These are phyloP conservation scores for Carex scoparia DNA, from an alignment of 176 grass and related monocot species.

Conservation along the genomic window DNA sequence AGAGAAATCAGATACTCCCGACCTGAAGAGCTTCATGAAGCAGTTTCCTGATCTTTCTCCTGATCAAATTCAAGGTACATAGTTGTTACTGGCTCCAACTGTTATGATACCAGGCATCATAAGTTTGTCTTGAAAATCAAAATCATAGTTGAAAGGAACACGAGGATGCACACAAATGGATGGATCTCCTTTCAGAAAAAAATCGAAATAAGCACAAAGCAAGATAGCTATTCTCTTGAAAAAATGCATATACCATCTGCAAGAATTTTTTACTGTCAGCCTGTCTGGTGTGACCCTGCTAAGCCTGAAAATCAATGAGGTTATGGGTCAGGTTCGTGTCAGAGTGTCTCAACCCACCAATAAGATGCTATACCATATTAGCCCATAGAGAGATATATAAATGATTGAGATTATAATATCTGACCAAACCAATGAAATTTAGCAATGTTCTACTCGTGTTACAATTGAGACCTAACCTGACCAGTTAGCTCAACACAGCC, in stretches of 20 bases:
- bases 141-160: neutral
- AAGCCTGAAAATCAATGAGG: neutral
- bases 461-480: neutral
- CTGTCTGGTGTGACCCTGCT: neutral
- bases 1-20: conserved; percentile 36
- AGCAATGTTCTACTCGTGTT: neutral
- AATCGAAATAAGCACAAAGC: neutral
- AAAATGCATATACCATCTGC: neutral
- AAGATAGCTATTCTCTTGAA: neutral
- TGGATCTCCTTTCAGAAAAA: neutral
- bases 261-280: neutral
- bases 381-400: neutral
- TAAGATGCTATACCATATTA: neutral
- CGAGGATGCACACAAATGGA: neutral
- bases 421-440: neutral
- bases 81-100: neutral
- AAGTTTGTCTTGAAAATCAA: neutral
- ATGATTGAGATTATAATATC: neutral
- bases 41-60: conserved; percentile 34
- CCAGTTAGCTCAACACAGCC: neutral
- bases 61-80: conserved; percentile 18
- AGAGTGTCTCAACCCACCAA: neutral
- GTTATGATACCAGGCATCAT: neutral
- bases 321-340: neutral
- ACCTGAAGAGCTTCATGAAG: conserved; percentile 44